Evolutionary conservation across 2,329 filamentous ascomycete genomes (phyloP).

Genomic region (Cladosporium sp.): DNA sequence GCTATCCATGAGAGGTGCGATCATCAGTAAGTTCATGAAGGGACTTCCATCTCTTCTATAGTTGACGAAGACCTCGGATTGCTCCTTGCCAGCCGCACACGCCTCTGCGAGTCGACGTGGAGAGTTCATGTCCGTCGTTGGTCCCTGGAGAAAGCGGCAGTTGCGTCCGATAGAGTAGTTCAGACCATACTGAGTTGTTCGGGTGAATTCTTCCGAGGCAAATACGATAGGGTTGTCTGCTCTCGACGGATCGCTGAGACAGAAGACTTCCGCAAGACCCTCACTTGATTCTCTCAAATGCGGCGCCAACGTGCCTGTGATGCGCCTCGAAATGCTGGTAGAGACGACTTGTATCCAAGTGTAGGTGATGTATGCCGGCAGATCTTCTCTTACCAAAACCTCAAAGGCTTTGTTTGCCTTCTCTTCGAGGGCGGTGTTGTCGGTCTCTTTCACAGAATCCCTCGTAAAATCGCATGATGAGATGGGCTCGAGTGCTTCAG

Average conservation of each 20-base stretch:
- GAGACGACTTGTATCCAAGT: slow-evolving; percentile 70
- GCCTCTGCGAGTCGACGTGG: slow-evolving; percentile 63
- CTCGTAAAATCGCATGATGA: slow-evolving; percentile 57
- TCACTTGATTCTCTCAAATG: slow-evolving; percentile 69
- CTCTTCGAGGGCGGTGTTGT: slow-evolving; percentile 60
- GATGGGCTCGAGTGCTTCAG: slow-evolving; percentile 60
- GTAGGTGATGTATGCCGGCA: slow-evolving; percentile 71
- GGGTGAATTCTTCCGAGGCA: slow-evolving; percentile 73
- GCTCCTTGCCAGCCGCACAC: slow-evolving; percentile 63
- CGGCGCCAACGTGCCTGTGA: slow-evolving; percentile 66
- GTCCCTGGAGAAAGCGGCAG: slow-evolving; percentile 76
- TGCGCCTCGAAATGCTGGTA: slow-evolving; percentile 64
- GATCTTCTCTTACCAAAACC: slow-evolving; percentile 63
- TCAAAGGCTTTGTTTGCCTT: slow-evolving; percentile 67
- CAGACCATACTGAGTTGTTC: slow-evolving; percentile 73
- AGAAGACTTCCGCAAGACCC: slow-evolving; percentile 74
- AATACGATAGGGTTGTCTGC: slow-evolving; percentile 76
- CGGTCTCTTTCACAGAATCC: slow-evolving; percentile 51
- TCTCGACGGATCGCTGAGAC: slow-evolving; percentile 71
- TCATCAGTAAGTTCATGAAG: slow-evolving; percentile 76
- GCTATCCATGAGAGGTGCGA: slow-evolving; percentile 69
- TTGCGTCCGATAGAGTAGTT: slow-evolving; percentile 73
- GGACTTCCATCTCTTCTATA: slow-evolving; percentile 73
- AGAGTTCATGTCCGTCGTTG: slow-evolving; percentile 65
- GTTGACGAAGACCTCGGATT: slow-evolving; percentile 73